Conservation (phyloP, 2,329 filamentous ascomycete genomes). For the Aotearoamyces nothofagi region DNA sequence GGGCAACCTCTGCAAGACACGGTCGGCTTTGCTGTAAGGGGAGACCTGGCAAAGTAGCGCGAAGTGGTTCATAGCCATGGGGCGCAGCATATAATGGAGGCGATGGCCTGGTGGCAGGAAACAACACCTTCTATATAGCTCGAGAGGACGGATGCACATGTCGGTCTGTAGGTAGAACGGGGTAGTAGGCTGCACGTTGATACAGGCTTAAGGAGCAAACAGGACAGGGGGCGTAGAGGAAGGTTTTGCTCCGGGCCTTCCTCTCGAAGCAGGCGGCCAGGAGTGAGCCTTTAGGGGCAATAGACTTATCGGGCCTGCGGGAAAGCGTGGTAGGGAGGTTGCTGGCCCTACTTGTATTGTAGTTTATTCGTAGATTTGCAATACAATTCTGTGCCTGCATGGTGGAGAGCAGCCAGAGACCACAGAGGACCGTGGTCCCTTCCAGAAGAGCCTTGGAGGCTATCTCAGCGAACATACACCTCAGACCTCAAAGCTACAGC, state of each 20-base stretch:
- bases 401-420: neutral
- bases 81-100: slow-evolving; percentile 4
- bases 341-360: slow-evolving; percentile 2
- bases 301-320: no score
- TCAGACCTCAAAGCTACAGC: neutral
- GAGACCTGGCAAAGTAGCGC: slow-evolving; percentile 7
- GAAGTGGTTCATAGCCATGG: slow-evolving; percentile 1
- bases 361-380: neutral
- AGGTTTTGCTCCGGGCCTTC: slow-evolving; percentile 1
- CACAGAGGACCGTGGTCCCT: neutral
- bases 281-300: slow-evolving; percentile 1
- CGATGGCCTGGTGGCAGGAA: slow-evolving; percentile 4
- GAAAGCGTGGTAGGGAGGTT: no score
- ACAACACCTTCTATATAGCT: slow-evolving; percentile 6
- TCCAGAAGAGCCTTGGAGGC: neutral
- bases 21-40: slow-evolving; percentile 6
- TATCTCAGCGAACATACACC: neutral
- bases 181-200: slow-evolving; percentile 1
- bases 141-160: slow-evolving; percentile 7
- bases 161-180: slow-evolving; percentile 4
- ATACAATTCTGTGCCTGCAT: slow-evolving; percentile 1
- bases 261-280: neutral
- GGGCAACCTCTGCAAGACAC: slow-evolving; percentile 7
- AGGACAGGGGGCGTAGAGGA: slow-evolving; percentile 1
- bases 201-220: slow-evolving; percentile 2